phyloP scores from a whole-genome alignment of 2,329 filamentous ascomycete genomes.

The Sporothrix luriei region DNA sequence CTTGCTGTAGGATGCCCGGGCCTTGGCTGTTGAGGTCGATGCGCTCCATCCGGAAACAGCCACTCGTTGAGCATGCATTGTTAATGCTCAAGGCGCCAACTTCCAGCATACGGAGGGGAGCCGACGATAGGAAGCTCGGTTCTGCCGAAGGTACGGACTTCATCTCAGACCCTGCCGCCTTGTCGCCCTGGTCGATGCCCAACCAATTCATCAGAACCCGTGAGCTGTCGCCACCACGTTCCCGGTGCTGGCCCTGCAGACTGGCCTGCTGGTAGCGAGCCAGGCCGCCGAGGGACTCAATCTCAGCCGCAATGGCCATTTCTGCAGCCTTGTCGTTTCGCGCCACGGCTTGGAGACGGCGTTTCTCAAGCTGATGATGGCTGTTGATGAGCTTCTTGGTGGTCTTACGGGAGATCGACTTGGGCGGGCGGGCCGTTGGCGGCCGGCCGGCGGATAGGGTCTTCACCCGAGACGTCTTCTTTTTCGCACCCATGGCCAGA shows the following conservation, averaged over 20 bases:
- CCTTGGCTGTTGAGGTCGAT: slow-evolving; percentile 92
- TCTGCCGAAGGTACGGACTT: not conserved
- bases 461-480: slow-evolving; percentile 45
- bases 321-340: slow-evolving; percentile 57
- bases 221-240: slow-evolving; percentile 69
- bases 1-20: slow-evolving; percentile 78
- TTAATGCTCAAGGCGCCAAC: slow-evolving; percentile 82
- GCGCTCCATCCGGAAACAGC: slow-evolving; percentile 70
- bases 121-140: not conserved
- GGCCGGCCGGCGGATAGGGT: slow-evolving; percentile 59
- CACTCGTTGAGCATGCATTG: slow-evolving; percentile 79
- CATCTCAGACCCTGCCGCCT: not conserved
- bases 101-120: slow-evolving; percentile 70
- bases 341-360: slow-evolving; percentile 57
- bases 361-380: slow-evolving; percentile 67
- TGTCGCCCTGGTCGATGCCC: slow-evolving; percentile 41
- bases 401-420: slow-evolving; percentile 65
- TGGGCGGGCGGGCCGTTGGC: slow-evolving; percentile 55
- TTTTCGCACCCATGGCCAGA: slow-evolving; percentile 53
- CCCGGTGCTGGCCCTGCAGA: slow-evolving; percentile 66
- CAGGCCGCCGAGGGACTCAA: slow-evolving; percentile 62
- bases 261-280: slow-evolving; percentile 68
- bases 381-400: slow-evolving; percentile 66
- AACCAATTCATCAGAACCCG: slow-evolving; percentile 67
- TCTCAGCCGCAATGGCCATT: slow-evolving; percentile 53